A percentile compares a stretch with the other conserved stretches of the same genome.
These are phyloP conservation scores for Cenchrus purpureus DNA, from an alignment of 176 grass and related monocot genomes.

Conservation along the genomic window DNA sequence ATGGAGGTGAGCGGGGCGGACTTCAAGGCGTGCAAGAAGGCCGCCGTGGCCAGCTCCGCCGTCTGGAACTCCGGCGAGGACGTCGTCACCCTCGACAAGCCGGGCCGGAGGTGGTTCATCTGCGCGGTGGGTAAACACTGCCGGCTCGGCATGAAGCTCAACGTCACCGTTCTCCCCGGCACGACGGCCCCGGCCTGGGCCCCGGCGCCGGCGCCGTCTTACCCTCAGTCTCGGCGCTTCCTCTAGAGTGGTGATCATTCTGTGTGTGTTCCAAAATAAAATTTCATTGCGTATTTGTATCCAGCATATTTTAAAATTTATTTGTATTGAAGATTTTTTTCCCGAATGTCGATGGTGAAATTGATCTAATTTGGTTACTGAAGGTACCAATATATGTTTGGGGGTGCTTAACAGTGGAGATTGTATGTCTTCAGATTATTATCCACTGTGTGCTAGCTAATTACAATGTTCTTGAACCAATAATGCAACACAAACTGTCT, in stretches of 20 bases:
- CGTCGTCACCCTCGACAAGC: background rate
- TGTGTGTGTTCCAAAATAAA: no score
- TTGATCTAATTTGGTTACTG: no score
- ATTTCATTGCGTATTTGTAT: no score
- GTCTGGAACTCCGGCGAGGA: conserved; percentile 25
- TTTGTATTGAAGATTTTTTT: no score
- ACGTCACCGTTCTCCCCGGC: background rate
- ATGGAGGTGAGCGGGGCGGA: conserved; percentile 3
- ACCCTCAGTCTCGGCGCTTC: background rate
- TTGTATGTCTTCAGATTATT: no score
- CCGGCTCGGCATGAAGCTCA: conserved; percentile 33
- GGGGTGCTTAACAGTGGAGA: no score
- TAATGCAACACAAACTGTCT: no score
- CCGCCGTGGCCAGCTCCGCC: background rate
- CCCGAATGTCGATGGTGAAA: no score
- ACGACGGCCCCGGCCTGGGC: background rate
- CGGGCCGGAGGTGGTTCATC: conserved; percentile 37
- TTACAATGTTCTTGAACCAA: no score
- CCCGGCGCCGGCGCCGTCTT: background rate
- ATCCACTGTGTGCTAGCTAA: no score
- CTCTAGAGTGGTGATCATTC: background rate
- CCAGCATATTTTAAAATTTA: no score
- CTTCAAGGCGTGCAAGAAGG: conserved; percentile 24
- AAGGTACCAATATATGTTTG: no score
- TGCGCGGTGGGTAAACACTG: conserved; percentile 26